Conservation (phyloP, 345 rosid species). For the Bruguiera parviflora region DNA sequence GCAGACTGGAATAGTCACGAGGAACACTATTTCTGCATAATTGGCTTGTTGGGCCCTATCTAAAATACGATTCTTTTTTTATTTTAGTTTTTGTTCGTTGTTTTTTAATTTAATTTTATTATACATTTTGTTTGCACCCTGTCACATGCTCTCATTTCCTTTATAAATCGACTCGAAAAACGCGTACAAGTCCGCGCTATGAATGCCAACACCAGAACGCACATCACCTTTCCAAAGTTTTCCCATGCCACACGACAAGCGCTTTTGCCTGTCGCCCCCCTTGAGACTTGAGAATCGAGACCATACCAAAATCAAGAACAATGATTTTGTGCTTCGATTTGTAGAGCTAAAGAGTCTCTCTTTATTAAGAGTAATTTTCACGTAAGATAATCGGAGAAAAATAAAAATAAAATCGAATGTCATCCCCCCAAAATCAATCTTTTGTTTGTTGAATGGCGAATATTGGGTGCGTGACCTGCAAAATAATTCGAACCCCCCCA, state of each 20-base stretch:
- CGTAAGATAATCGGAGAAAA: no score
- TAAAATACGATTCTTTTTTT: constrained; percentile 22
- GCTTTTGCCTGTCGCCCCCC: no score
- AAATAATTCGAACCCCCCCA: constrained; percentile 13
- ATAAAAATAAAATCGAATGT: no score
- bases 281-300: no score
- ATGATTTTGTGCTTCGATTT: no score
- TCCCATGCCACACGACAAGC: no score
- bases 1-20: constrained; percentile 42
- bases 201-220: constrained; percentile 17
- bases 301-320: no score
- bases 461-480: constrained; percentile 21
- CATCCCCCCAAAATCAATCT: background rate
- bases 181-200: constrained; percentile 25
- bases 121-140: constrained; percentile 23
- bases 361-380: no score
- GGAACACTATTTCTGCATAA: constrained; percentile 36
- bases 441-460: background rate
- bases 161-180: background rate
- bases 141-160: constrained; percentile 23
- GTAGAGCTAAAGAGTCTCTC: no score
- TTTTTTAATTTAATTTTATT: background rate
- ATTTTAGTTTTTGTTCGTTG: background rate
- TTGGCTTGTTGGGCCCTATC: constrained; percentile 25
- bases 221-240: background rate